Conservation (phyloP, 805 yeast species). For the Kluyveromyces aestuarii region DNA sequence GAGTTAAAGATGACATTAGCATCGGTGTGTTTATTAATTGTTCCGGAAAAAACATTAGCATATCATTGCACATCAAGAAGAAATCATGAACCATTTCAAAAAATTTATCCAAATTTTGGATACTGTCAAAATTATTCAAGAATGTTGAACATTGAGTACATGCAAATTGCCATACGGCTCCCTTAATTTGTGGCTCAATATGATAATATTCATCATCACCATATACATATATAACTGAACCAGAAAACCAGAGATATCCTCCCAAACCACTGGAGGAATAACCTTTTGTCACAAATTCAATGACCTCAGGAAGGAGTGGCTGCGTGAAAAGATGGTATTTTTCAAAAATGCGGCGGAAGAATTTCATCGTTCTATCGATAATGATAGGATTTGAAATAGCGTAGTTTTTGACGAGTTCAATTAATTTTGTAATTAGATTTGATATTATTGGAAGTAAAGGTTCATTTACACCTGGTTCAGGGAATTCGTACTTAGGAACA, state of each 20-base stretch:
- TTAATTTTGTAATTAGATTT: constrained; percentile 19
- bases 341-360: constrained; percentile 56
- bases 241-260: constrained; percentile 86
- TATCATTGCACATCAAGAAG: constrained; percentile 69
- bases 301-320: constrained; percentile 55
- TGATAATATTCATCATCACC: constrained; percentile 40
- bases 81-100: constrained; percentile 76
- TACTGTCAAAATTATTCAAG: constrained; percentile 33
- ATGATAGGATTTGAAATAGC: constrained; percentile 17
- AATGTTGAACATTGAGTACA: constrained; percentile 55
- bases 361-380: constrained; percentile 67
- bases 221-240: constrained; percentile 67
- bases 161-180: constrained; percentile 67
- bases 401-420: constrained; percentile 15
- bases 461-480: constrained; percentile 21
- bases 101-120: constrained; percentile 17
- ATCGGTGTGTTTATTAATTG: constrained; percentile 29
- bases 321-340: constrained; percentile 29
- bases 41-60: constrained; percentile 58
- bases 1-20: constrained; percentile 43
- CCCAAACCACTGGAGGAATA: constrained; percentile 65
- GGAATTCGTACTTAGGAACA: constrained; percentile 23
- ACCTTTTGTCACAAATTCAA: constrained; percentile 58
- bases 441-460: constrained; percentile 23
- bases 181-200: constrained; percentile 34